Conservation (phyloP, 1,139 yeast genomes). For the Pneumocystis canis region DNA sequence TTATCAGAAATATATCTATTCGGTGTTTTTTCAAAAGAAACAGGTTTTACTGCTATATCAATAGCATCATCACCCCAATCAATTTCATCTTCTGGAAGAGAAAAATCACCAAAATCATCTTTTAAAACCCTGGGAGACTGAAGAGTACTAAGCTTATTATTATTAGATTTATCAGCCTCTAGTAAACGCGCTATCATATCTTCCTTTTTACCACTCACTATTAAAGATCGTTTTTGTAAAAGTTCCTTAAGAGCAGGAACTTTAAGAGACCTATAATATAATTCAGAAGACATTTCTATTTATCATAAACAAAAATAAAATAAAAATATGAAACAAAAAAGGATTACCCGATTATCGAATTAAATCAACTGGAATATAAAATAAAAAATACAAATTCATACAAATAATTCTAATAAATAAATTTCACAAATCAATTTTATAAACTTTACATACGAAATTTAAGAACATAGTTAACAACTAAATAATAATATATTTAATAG, state of each 20-base stretch:
- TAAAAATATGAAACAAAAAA: not conserved
- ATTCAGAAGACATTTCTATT: constrained; percentile 26
- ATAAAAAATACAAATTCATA: not conserved
- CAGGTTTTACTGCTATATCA: constrained; percentile 1
- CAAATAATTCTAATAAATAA: not conserved
- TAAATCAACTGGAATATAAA: not conserved
- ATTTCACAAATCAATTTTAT: not conserved
- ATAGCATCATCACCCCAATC: constrained; percentile 7
- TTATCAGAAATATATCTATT: not conserved
- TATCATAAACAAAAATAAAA: not conserved
- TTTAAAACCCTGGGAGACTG: not conserved
- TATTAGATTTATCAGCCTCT: constrained; percentile 4
- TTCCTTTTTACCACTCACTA: constrained; percentile 61
- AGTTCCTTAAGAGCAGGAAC: constrained; percentile 76
- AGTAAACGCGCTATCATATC: constrained; percentile 11
- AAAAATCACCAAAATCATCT: constrained; percentile 6
- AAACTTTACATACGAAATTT: not conserved
- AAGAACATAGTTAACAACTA: not conserved
- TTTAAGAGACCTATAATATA: constrained; percentile 49
- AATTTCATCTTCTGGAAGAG: constrained; percentile 9
- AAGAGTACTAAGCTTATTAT: not conserved
- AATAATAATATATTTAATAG: not conserved
- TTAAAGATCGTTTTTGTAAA: constrained; percentile 51
- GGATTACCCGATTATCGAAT: not conserved
- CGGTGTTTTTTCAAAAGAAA: not conserved